Conservation (phyloP, 2,329 filamentous ascomycete species). For the Paramyrothecium roridum region DNA sequence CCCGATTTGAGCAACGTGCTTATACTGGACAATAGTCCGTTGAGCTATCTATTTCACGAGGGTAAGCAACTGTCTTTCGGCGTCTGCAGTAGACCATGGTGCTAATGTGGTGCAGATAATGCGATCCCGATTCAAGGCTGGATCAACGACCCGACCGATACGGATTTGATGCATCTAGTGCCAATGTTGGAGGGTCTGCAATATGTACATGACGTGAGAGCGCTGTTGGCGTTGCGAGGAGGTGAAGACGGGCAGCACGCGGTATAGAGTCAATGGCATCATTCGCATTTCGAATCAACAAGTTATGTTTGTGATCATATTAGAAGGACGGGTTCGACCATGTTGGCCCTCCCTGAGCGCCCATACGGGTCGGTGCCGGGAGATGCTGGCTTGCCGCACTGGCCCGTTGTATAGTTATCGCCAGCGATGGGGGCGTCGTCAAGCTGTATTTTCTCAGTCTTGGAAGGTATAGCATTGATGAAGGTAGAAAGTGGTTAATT, state of each 20-base stretch:
- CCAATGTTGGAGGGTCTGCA: conserved; percentile 91
- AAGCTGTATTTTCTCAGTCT: neutral
- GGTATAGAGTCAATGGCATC: conserved; percentile 26
- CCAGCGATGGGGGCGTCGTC: neutral
- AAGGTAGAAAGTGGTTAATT: neutral
- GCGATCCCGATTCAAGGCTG: conserved; percentile 98
- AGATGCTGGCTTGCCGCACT: neutral
- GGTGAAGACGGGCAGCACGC: conserved; percentile 72
- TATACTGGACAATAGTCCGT: conserved; percentile 97
- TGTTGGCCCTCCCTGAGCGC: neutral
- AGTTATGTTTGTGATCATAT: neutral
- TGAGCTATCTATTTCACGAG: conserved; percentile 98
- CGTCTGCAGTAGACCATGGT: neutral
- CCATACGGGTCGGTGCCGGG: too few relatives aligned
- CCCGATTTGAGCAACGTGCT: conserved; percentile 97
- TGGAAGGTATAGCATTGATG: neutral
- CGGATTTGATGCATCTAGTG: conserved; percentile 87
- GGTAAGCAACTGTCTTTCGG: conserved; percentile 50
- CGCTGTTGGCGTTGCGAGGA: conserved; percentile 81
- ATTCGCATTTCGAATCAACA: conserved; percentile 5
- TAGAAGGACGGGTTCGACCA: conserved; percentile 9
- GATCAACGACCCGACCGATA: conserved; percentile 98
- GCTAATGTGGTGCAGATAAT: conserved; percentile 64
- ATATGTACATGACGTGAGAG: conserved; percentile 93
- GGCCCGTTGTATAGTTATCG: neutral